phyloP scores from a whole-genome alignment of 2,329 filamentous ascomycete genomes.

The Paecilomyces sp. region DNA sequence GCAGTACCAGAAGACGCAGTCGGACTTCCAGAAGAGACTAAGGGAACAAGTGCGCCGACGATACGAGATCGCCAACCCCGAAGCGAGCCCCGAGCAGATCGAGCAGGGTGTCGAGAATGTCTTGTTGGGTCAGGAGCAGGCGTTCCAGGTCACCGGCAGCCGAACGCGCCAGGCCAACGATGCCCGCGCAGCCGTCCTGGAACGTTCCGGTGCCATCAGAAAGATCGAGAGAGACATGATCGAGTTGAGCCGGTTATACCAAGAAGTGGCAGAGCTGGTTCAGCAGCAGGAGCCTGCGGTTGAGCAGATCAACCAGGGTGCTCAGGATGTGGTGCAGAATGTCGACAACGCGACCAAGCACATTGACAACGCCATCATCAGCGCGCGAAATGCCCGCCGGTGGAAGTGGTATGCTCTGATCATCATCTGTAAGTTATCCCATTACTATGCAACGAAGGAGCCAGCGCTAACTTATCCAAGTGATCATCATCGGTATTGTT shows the following conservation, averaged over 20 bases:
- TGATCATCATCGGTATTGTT: conserved; percentile 49
- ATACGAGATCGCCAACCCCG: conserved; percentile 80
- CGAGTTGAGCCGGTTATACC: conserved; percentile 79
- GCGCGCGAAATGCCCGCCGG: conserved; percentile 69
- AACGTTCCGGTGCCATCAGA: conserved; percentile 78
- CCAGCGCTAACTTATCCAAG: conserved; percentile 22
- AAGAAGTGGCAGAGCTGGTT: conserved; percentile 79
- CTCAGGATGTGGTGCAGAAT: conserved; percentile 76
- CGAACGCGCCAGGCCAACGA: conserved; percentile 69
- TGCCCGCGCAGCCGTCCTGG: conserved; percentile 68
- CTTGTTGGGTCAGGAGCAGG: conserved; percentile 59
- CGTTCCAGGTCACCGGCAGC: conserved; percentile 54
- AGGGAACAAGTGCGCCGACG: conserved; percentile 81
- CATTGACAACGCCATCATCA: conserved; percentile 72
- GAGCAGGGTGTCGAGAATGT: conserved; percentile 65
- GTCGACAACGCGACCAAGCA: conserved; percentile 79
- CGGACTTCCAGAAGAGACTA: conserved; percentile 69
- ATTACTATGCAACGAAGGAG: neutral
- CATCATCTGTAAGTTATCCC: conserved; percentile 50
- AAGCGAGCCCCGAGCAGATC: conserved; percentile 73
- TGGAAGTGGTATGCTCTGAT: conserved; percentile 97
- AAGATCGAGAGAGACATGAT: conserved; percentile 90
- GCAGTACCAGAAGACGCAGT: conserved; percentile 73
- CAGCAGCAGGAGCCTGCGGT: conserved; percentile 79
- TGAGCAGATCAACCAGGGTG: conserved; percentile 75